A percentile compares a stretch with the other conserved stretches of the same genome.
These are phyloP conservation scores for Poa pratensis DNA, from an alignment of 176 grass and related monocot species.

Conservation along the genomic window DNA sequence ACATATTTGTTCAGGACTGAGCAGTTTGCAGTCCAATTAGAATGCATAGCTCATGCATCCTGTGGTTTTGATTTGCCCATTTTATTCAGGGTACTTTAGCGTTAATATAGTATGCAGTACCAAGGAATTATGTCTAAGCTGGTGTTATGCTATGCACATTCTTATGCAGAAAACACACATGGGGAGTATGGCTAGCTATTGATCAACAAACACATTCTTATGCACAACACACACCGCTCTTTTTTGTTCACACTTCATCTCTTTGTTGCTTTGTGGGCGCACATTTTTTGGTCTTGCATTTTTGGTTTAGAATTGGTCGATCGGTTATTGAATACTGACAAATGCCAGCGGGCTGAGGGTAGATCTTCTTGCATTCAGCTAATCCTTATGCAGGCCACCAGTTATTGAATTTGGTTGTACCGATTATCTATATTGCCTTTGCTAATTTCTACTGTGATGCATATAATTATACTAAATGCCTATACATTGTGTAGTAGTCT, in stretches of 20 bases:
- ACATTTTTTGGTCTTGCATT: not conserved
- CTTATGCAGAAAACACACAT: not conserved
- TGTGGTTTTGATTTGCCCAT: too few relatives aligned
- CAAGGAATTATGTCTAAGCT: too few relatives aligned
- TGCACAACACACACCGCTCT: not conserved
- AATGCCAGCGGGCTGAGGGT: not conserved
- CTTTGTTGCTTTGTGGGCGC: not conserved
- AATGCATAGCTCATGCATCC: too few relatives aligned
- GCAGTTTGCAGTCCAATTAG: too few relatives aligned
- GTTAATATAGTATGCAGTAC: too few relatives aligned
- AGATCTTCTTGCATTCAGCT: not conserved
- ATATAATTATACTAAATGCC: too few relatives aligned
- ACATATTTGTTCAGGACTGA: too few relatives aligned
- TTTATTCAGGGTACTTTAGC: too few relatives aligned
- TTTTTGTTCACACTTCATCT: not conserved
- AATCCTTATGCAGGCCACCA: not conserved
- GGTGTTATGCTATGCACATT: too few relatives aligned
- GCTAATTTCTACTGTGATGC: not conserved
- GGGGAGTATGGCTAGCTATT: too few relatives aligned
- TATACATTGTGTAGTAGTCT: too few relatives aligned
- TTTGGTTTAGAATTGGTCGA: not conserved
- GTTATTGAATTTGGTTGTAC: not conserved
- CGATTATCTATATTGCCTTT: not conserved
- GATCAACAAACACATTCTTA: not conserved
- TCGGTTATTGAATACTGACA: not conserved